These are phyloP conservation scores for Physcia stellaris DNA, from an alignment of 495 filamentous ascomycete species.

Conservation along the genomic window DNA sequence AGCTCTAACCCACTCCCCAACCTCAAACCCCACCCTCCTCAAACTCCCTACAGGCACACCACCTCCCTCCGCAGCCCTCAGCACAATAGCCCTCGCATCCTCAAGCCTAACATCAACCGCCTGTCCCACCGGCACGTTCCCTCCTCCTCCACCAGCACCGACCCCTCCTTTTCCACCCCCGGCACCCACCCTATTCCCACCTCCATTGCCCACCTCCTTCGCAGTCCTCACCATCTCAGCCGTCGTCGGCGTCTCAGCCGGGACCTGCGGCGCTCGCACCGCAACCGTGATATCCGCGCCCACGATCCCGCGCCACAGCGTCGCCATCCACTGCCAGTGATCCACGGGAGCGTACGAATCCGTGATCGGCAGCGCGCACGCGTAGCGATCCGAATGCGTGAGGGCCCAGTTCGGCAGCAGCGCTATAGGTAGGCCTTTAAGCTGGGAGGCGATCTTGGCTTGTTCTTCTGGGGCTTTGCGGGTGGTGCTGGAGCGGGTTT, in stretches of 20 bases:
- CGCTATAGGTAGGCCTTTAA: conserved; percentile 42
- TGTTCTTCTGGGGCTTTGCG: conserved; percentile 1
- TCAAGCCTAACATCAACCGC: conserved; percentile 41
- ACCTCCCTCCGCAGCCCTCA: conserved; percentile 25
- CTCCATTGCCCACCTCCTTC: conserved; percentile 8
- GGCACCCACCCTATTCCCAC: no score
- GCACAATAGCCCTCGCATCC: conserved; percentile 41
- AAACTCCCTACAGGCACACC: conserved; percentile 11
- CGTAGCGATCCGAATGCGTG: conserved; percentile 59
- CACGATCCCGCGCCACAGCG: conserved; percentile 77
- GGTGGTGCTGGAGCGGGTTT: background rate
- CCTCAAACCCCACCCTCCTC: conserved; percentile 18
- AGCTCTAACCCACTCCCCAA: conserved; percentile 15
- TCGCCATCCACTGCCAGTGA: conserved; percentile 98
- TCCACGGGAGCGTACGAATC: conserved; percentile 72
- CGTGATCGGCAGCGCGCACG: conserved; percentile 53
- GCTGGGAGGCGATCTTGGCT: conserved; percentile 2
- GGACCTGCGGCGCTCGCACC: conserved; percentile 23
- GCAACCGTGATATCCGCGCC: conserved; percentile 81
- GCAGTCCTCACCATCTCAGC: conserved; percentile 6
- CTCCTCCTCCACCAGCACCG: conserved; percentile 20
- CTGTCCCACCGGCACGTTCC: no score
- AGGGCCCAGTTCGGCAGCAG: conserved; percentile 66
- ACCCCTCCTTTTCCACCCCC: conserved; percentile 32
- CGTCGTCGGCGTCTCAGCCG: conserved; percentile 6